phyloP scores from a whole-genome alignment of 2,329 filamentous ascomycete species.

The Dothidotthia symphoricarpi region DNA sequence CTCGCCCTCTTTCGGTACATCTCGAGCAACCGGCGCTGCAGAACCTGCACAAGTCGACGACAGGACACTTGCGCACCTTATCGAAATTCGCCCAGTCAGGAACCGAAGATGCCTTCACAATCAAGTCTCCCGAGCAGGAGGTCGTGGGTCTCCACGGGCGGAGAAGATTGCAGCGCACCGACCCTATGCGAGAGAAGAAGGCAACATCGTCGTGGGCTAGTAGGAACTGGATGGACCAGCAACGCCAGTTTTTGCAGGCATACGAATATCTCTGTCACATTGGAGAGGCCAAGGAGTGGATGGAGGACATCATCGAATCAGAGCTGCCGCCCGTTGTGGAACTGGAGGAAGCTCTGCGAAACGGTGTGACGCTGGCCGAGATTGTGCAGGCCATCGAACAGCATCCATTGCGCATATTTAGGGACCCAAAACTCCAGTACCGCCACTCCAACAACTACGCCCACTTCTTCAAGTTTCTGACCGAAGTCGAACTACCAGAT shows the following conservation, averaged over 20 bases:
- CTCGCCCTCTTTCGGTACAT: constrained; percentile 33
- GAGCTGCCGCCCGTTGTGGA: constrained; percentile 89
- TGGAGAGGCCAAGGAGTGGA: constrained; percentile 98
- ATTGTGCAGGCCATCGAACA: constrained; percentile 84
- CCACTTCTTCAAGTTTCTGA: constrained; percentile 89
- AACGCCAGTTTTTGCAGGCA: constrained; percentile 90
- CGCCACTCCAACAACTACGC: constrained; percentile 98
- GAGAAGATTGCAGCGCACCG: constrained; percentile 72
- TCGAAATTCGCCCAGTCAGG: constrained; percentile 77
- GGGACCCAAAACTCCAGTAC: constrained; percentile 80
- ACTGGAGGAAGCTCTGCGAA: constrained; percentile 84
- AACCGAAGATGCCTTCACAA: constrained; percentile 74
- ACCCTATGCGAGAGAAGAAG: constrained; percentile 54
- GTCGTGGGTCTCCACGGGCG: constrained; percentile 85
- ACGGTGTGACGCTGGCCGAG: constrained; percentile 93
- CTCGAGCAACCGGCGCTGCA: constrained; percentile 62
- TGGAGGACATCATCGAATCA: constrained; percentile 84
- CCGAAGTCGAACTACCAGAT: constrained; percentile 88
- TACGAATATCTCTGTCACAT: constrained; percentile 99
- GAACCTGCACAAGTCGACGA: constrained; percentile 82
- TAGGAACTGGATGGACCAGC: constrained; percentile 98
- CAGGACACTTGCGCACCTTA: constrained; percentile 81
- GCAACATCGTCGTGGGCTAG: constrained; percentile 65
- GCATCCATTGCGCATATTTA: constrained; percentile 77
- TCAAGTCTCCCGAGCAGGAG: constrained; percentile 75